These are phyloP conservation scores for Whalleya microplaca DNA, from an alignment of 2,329 filamentous ascomycete species.

Conservation along the genomic window DNA sequence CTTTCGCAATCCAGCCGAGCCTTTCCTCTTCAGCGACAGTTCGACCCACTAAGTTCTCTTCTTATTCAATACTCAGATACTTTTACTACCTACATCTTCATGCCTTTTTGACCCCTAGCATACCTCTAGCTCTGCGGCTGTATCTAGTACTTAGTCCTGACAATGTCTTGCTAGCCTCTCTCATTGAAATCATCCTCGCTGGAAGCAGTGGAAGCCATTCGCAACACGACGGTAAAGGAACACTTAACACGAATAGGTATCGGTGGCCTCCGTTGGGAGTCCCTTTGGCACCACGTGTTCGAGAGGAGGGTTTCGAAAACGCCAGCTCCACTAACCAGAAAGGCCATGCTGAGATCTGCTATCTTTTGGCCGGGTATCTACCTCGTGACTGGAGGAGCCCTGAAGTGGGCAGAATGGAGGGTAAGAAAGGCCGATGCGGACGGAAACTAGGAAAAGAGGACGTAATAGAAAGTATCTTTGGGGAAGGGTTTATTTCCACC, in stretches of 20 bases:
- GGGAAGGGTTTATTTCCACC: not conserved
- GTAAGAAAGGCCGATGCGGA: constrained; percentile 10
- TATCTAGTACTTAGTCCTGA: too few relatives aligned
- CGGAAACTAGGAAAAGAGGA: constrained; percentile 1
- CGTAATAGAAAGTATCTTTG: not conserved
- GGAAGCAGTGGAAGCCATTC: constrained; percentile 26
- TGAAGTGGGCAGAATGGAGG: constrained; percentile 32
- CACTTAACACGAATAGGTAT: constrained; percentile 23
- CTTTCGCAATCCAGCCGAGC: too few relatives aligned
- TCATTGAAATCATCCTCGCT: constrained; percentile 24
- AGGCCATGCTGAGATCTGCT: constrained; percentile 18
- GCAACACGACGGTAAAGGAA: constrained; percentile 28
- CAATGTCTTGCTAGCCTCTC: not conserved
- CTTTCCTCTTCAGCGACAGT: too few relatives aligned
- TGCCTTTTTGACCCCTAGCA: too few relatives aligned
- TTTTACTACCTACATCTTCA: too few relatives aligned
- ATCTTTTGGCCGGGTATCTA: constrained; percentile 25
- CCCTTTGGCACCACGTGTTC: constrained; percentile 24
- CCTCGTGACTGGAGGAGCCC: constrained; percentile 11
- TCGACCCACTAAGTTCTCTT: too few relatives aligned
- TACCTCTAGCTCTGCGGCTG: too few relatives aligned
- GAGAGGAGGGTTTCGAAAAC: constrained; percentile 26
- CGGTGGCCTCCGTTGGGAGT: constrained; percentile 25
- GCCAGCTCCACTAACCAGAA: constrained; percentile 12
- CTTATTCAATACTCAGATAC: not conserved